Percentiles rank a stretch among this genome's conserved stretches.
phyloP scores from a whole-genome alignment of 352 stramenopile genomes.

The Globisporangium megalacanthum region DNA sequence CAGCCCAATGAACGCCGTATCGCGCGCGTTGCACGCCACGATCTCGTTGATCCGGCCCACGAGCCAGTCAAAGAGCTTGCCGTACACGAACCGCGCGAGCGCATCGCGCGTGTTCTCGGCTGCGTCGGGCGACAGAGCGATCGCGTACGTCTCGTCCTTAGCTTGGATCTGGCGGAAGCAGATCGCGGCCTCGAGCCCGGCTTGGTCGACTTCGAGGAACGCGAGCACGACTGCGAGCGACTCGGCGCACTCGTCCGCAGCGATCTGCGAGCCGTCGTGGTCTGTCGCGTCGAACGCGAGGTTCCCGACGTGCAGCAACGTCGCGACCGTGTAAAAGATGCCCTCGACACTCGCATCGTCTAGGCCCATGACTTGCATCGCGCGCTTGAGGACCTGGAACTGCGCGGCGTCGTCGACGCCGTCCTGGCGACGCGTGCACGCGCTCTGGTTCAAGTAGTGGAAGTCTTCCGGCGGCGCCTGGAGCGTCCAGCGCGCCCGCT shows the following conservation, averaged over 20 bases:
- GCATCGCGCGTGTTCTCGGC: slow-evolving; percentile 91
- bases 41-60: slow-evolving; percentile 84
- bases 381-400: slow-evolving; percentile 73
- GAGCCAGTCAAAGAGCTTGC: slow-evolving; percentile 92
- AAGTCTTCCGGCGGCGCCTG: slow-evolving; percentile 54
- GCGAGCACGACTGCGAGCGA: slow-evolving; percentile 78
- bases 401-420: slow-evolving; percentile 89
- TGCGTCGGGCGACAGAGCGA: slow-evolving; percentile 57
- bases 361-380: slow-evolving; percentile 88
- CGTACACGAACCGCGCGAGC: slow-evolving; percentile 94
- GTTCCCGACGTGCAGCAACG: slow-evolving; percentile 94
- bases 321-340: slow-evolving; percentile 92
- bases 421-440: slow-evolving; percentile 77
- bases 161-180: slow-evolving; percentile 93
- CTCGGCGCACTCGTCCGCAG: slow-evolving; percentile 30
- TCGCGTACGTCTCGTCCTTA: slow-evolving; percentile 87
- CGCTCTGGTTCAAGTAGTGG: slow-evolving; percentile 89
- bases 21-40: slow-evolving; percentile 54
- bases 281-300: slow-evolving; percentile 83
- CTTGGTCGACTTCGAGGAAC: slow-evolving; percentile 86
- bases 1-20: slow-evolving; percentile 66
- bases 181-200: slow-evolving; percentile 86
- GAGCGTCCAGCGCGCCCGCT: slow-evolving; percentile 66
- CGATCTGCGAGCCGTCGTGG: slow-evolving; percentile 58
- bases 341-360: slow-evolving; percentile 81